Evolutionary conservation across 306 rosid species (phyloP), one percentile per base, ranked within the genome.

Genomic region (Acacia crassicarpa): DNA sequence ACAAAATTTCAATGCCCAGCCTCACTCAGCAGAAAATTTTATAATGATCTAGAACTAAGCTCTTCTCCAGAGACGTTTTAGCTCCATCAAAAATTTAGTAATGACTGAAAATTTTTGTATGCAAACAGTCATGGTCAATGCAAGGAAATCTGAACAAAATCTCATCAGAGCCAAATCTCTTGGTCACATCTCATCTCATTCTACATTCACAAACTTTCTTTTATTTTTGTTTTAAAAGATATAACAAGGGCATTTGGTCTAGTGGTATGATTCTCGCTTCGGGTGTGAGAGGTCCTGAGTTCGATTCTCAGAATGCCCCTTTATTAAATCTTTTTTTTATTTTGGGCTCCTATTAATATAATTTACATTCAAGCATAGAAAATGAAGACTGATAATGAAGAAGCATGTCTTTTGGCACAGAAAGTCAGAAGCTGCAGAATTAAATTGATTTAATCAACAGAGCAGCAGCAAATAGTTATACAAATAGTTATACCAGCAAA

Each of bases 241-340:
- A 5, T 9, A 62, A 43, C 25, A 1, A 23, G 75, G 58, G 58
- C 38, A 71, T 71, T 44, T 71, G 56, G 75, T 71, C 75, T 71
- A 71, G 58, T 71, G 75, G 75, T 13, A 71, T 44, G 75, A 44
- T 71, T 71, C 75, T 71, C 58, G 38, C 75, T 71, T 44, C 6
- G 75, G 75, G 75, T 71, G 58, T 35, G 54, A 70, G 75, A 70
- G 75, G 54, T 70, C 75, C 75, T 14, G 58, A 71, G 58, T 71
- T 71, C 58, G 62, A 56, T 56, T 56, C 62, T 56, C 62, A 4
- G 25, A 56, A 56, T 20, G 62, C 62, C 62, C 27, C 62, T 10
- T 56, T 53, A 6, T 2, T 2, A 19, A 17, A 54, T 9, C 27
- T 2, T n/a, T 11, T 56, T 56, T 2, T 46, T 14, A 1, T 2